Base-by-base conservation (phyloP, 306 rosid species). In the Corylus avellana region DNA sequence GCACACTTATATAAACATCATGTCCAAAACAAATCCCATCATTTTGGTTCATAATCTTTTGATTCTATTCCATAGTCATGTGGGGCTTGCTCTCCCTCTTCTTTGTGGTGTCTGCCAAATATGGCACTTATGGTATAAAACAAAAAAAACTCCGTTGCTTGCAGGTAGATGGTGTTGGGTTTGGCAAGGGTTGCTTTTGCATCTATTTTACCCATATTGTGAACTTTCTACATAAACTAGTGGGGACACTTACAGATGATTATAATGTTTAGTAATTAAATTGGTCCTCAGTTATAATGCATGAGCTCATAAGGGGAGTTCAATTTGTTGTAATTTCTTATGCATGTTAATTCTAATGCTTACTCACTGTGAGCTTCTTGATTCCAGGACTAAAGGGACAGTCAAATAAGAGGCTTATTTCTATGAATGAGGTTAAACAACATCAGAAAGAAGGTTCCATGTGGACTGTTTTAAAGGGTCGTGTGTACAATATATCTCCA, bases 391-490 rank as follows among this genome's bases (percentile, higher is more conserved):
- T 95, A 77, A 91, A 91, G 79, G 99, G 99, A 76, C 93, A 93
- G 80, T 91, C 99, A 66, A 91, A 89, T 80, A 88, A 80, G 89
- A 86, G 98, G 87, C 94, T 90, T 72, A 91, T 95, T 79, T 84
- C 98, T 29, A 81, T 91, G 86, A 92, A 83, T 76, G 98, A 91
- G 88, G 99, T 93, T 77, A 91, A 83, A 88, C 87, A 91, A 57
- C 89, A 93, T 81, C 91, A 81, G 74, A 83, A 84, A 50, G 98
- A 91, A 75, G 99, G 88, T 54, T 85, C 94, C 18, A 90, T 91
- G 96, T 95, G 99, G 98, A 95, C 99, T 76, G 97, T 92, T 84
- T 87, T 95, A 47, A 95, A 93, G 84, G 99, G 98, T 25, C 94
- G 90, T 20, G 94, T 93, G 80, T 94, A 94, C 79, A 94, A 94